Evolutionary conservation across 176 grass and related monocot genomes (phyloP), one percentile per base, ranked within the genome.

Genomic region (Raddia distichophylla): DNA sequence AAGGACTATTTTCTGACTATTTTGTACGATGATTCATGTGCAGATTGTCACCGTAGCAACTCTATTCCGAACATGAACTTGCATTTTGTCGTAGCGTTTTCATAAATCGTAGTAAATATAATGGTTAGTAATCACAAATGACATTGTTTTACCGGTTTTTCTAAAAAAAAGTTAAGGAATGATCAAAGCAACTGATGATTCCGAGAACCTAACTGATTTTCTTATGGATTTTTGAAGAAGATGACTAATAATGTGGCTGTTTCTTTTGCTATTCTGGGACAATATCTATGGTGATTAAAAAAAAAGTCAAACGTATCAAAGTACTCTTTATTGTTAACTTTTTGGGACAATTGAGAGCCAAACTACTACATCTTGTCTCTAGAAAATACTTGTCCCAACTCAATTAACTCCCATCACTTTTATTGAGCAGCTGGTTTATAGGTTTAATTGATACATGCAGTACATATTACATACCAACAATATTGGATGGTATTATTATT

Each of bases 151-250:
- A 10, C 74, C 82, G 58, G 20, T 75, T 43, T 87, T 17, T 87
- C 46, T 32, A 93, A 90, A 88, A 93, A 93, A 89, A 95, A 95
- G 80, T 81, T 68, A 60, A 88, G 91, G 82, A 88, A 93, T 74
- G 87, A 61, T 43, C 56, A 70, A 94, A 60, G 95, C 92, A 64
- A 87, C 93, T 47, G 80, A 91, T 69, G 92, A 98, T 74, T 94
- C 92, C 50, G 86, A 89, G 81, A 94, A 94, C 74, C 78, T 95
- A 71, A 93, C 93, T 45, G 86, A 93, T 88, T 91, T 99, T 46
- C 71, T 99, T 75, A 91, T 95, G 91, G 85, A 99, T 27, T 53
- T 99, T 95, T 44, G 87, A 93, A 63, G 90, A 89, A 87, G 88
- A 90, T 17, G 90, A 91, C 35, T 89, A 80, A 85, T 33, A 67